phyloP scores from a whole-genome alignment of 495 filamentous ascomycete species.

The Penicillium silybi region DNA sequence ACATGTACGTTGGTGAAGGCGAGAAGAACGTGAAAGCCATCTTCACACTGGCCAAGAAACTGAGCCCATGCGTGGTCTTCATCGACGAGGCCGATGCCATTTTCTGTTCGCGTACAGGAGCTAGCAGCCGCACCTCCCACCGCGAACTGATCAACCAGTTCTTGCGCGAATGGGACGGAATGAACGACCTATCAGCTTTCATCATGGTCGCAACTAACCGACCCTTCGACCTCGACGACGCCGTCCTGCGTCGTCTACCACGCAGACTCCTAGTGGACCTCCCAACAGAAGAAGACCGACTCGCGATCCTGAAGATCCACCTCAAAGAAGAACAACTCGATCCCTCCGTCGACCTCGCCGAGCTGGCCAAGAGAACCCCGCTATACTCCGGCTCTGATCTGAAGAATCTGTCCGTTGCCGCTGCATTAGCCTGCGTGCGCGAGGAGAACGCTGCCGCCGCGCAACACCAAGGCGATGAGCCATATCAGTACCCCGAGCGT shows the following conservation, averaged over 20 bases:
- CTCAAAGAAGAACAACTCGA: constrained; percentile 73
- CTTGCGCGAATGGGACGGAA: constrained; percentile 95
- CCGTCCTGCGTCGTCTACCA: constrained; percentile 78
- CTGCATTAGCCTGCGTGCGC: constrained; percentile 81
- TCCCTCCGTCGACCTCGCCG: constrained; percentile 60
- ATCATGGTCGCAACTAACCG: constrained; percentile 99
- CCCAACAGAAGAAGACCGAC: constrained; percentile 71
- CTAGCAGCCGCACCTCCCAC: constrained; percentile 58
- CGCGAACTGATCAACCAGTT: constrained; percentile 97
- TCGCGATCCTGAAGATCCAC: constrained; percentile 79
- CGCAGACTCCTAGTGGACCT: constrained; percentile 83
- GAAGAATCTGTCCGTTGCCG: constrained; percentile 89
- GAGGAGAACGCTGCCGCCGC: constrained; percentile 69
- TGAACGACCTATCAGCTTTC: constrained; percentile 81
- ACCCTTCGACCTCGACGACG: constrained; percentile 93
- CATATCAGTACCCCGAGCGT: constrained; percentile 60
- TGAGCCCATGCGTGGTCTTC: constrained; percentile 92
- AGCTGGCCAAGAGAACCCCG: constrained; percentile 71
- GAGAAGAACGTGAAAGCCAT: constrained; percentile 97
- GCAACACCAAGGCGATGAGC: constrained; percentile 43
- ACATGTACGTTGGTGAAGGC: constrained; percentile 93
- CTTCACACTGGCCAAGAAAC: constrained; percentile 85
- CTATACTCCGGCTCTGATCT: constrained; percentile 97
- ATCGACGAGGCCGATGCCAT: constrained; percentile 96
- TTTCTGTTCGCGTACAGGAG: constrained; percentile 66